Evolutionary conservation across 2,329 filamentous ascomycete genomes (phyloP), one percentile per base, ranked within the genome.

Genomic region (Sporothrix phasma): DNA sequence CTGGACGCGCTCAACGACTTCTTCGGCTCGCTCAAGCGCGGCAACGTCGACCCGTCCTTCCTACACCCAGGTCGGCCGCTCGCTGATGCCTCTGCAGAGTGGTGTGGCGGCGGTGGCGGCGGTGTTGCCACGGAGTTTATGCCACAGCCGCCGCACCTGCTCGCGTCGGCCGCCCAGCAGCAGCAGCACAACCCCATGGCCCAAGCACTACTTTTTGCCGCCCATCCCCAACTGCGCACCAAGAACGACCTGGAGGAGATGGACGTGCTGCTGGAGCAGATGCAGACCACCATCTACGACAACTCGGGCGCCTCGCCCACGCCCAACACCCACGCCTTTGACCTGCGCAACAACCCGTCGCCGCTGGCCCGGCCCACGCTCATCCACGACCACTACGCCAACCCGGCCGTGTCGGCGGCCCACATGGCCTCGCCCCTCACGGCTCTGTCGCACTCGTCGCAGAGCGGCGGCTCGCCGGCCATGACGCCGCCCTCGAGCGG

Each of bases 201-300:
- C 46, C 86, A 90, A n/a, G 74, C 90, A 92, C 72, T 96, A 97
- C 77, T 90, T 91, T 67, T 81, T 97, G 65, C 90, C 94, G 62
- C 86, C 92, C 10, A 91, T 96, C 80, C 86, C 87, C 56, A 95
- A 92, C 71, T 95, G 64, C 87, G 93, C 72, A 97, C 92, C 58
- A 96, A 97, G 82, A 92, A 86, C 74, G 94, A 99, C 74, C 81
- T 99, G 49, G 80, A 96, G 74, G 92, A 96, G 74, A 92, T 97
- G 72, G 94, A 97, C 74, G 89, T 92, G 72, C 90, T 97, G 74
- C 84, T 99, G 63, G 92, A 96, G 77, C 91, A 97, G 77, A 93
- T 97, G 81, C 92, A 97, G 77, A 87, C 88, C 68, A 97, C 93
- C 53, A 91, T 97, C 58, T 97, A 97, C 73, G 94, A 97, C 77